phyloP scores from a whole-genome alignment of 2,329 filamentous ascomycete genomes.

The Epichloe sylvatica region DNA sequence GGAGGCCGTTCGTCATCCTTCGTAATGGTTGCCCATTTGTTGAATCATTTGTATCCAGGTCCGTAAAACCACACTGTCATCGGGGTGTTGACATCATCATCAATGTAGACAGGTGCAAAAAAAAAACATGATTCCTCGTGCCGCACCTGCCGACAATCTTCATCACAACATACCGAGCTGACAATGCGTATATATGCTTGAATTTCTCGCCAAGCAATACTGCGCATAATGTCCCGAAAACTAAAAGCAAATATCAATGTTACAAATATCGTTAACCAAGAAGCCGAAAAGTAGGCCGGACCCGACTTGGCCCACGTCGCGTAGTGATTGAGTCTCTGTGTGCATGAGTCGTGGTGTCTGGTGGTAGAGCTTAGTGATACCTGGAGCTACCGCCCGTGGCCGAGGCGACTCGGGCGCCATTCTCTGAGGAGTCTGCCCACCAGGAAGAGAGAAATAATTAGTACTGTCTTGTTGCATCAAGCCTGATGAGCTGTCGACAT shows the following conservation, averaged over 20 bases:
- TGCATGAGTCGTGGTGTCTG: not conserved
- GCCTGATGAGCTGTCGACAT: constrained; percentile 14
- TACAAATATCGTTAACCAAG: constrained; percentile 2
- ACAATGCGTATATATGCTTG: constrained; percentile 2
- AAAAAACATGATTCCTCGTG: not conserved
- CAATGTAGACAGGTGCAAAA: constrained; percentile 11
- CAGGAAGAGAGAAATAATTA: not conserved
- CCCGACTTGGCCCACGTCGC: not conserved
- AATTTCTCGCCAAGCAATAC: not conserved
- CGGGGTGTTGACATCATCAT: constrained; percentile 24
- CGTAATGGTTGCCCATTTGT: constrained; percentile 28
- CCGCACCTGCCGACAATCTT: constrained; percentile 6
- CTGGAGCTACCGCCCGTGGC: constrained; percentile 22
- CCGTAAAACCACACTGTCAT: constrained; percentile 24
- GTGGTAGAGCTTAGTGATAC: constrained; percentile 19
- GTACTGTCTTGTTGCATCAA: not conserved
- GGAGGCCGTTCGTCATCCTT: constrained; percentile 20
- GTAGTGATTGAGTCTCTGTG: not conserved
- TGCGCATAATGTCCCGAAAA: not conserved
- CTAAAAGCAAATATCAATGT: constrained; percentile 2
- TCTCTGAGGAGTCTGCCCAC: constrained; percentile 28
- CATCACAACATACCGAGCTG: constrained; percentile 2
- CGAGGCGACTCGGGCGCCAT: constrained; percentile 24
- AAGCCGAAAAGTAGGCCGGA: not conserved
- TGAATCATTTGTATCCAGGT: constrained; percentile 27